These are phyloP conservation scores for Naumovozyma dairenensis DNA, from an alignment of 805 yeast species.

Conservation along the genomic window DNA sequence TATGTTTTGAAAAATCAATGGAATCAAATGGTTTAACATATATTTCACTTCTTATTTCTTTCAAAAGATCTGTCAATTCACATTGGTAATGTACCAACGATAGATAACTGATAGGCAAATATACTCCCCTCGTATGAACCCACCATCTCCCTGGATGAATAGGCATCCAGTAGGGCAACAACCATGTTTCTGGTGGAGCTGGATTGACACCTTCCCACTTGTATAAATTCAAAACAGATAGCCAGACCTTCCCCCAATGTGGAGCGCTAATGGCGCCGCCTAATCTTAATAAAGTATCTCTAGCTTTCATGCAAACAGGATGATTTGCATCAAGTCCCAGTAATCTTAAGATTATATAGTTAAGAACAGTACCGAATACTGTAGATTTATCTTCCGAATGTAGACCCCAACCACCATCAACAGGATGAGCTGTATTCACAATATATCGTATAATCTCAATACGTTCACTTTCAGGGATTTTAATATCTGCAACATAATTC, in stretches of 20 bases:
- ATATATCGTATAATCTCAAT: slow-evolving; percentile 74
- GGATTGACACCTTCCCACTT: slow-evolving; percentile 97
- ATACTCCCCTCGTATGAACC: slow-evolving; percentile 95
- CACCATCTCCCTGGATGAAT: slow-evolving; percentile 97
- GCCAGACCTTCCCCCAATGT: slow-evolving; percentile 97
- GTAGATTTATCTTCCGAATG: slow-evolving; percentile 90
- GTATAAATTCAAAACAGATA: slow-evolving; percentile 68
- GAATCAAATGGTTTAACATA: slow-evolving; percentile 52
- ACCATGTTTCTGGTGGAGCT: slow-evolving; percentile 93
- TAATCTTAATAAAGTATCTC: slow-evolving; percentile 52
- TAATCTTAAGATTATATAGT: slow-evolving; percentile 72
- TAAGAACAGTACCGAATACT: slow-evolving; percentile 86
- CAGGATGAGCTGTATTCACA: slow-evolving; percentile 90
- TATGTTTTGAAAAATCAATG: slow-evolving; percentile 59
- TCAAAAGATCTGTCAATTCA: slow-evolving; percentile 52
- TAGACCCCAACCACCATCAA: slow-evolving; percentile 99
- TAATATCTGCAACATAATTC: slow-evolving; percentile 55
- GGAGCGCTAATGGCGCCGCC: slow-evolving; percentile 92
- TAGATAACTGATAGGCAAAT: slow-evolving; percentile 76
- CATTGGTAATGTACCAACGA: slow-evolving; percentile 48
- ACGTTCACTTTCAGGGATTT: slow-evolving; percentile 55
- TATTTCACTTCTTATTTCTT: slow-evolving; percentile 67
- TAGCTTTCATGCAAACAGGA: slow-evolving; percentile 68
- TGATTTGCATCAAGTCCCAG: slow-evolving; percentile 69
- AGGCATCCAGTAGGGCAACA: slow-evolving; percentile 70